These are phyloP conservation scores for Claviceps sp. DNA, from an alignment of 2,329 filamentous ascomycete genomes.

Conservation along the genomic window DNA sequence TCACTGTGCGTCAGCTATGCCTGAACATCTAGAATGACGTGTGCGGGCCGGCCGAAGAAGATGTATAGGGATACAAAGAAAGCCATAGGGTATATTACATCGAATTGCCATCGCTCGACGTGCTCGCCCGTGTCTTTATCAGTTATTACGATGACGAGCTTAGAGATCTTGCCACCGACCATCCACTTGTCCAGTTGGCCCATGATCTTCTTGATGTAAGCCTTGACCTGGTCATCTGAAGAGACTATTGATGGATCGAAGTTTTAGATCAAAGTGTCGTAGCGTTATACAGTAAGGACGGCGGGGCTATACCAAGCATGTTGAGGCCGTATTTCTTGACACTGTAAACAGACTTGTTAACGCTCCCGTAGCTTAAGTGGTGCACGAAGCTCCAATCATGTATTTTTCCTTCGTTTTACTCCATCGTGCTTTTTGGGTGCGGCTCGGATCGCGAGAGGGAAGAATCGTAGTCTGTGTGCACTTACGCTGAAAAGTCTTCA, in stretches of 20 bases:
- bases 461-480: constrained; percentile 4
- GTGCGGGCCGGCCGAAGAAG: neutral
- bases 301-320: constrained; percentile 54
- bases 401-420: neutral
- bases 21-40: neutral
- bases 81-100: constrained; percentile 38
- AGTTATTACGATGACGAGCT: constrained; percentile 91
- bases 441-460: neutral
- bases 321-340: constrained; percentile 99
- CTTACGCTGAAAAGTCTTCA: constrained; percentile 87
- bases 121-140: constrained; percentile 95
- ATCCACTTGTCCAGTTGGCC: constrained; percentile 96
- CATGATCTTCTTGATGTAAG: constrained; percentile 99
- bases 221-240: constrained; percentile 93
- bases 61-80: too few relatives aligned
- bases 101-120: constrained; percentile 96
- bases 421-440: neutral
- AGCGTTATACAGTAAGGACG: too few relatives aligned
- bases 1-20: constrained; percentile 3
- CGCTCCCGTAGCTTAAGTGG: neutral
- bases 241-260: constrained; percentile 45
- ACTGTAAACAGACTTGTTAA: constrained; percentile 11
- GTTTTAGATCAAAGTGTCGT: constrained; percentile 5
- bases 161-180: constrained; percentile 91
- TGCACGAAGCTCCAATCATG: neutral